phyloP scores from a whole-genome alignment of 1,284 basidiomycete species.

The Inonotus obliquus region DNA sequence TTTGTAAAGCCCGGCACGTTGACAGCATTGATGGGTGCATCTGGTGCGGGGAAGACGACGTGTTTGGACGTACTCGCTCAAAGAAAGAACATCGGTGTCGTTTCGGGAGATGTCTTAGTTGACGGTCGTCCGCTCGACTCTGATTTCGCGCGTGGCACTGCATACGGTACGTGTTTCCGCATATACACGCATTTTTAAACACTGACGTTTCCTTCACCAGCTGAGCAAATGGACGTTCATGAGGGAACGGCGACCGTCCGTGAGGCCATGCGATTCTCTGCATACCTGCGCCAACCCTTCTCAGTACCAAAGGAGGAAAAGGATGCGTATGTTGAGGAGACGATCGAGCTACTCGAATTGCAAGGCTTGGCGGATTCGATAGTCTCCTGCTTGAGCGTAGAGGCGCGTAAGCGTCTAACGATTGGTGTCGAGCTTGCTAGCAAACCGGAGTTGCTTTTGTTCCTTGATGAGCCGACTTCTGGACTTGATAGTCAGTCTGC shows the following conservation, averaged over 20 bases:
- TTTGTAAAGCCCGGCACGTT: slow-evolving; percentile 87
- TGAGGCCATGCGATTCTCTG: slow-evolving; percentile 87
- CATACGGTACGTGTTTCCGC: slow-evolving; percentile 50
- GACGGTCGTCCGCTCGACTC: slow-evolving; percentile 67
- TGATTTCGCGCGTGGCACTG: slow-evolving; percentile 77
- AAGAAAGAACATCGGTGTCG: slow-evolving; percentile 82
- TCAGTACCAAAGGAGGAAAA: slow-evolving; percentile 74
- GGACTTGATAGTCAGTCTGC: slow-evolving; percentile 82
- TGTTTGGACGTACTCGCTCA: slow-evolving; percentile 87
- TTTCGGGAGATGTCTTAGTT: slow-evolving; percentile 77
- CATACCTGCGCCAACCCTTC: slow-evolving; percentile 83
- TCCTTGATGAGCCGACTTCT: slow-evolving; percentile 40
- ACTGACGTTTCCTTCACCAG: slow-evolving; percentile 37
- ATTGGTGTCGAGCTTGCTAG: slow-evolving; percentile 88
- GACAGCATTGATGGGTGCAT: slow-evolving; percentile 76
- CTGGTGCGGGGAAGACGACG: slow-evolving; percentile 79
- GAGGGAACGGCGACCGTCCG: slow-evolving; percentile 84
- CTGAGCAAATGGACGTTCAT: slow-evolving; percentile 87
- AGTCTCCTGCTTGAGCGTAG: slow-evolving; percentile 61
- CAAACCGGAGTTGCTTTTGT: slow-evolving; percentile 74
- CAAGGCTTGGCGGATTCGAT: slow-evolving; percentile 62
- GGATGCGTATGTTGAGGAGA: slow-evolving; percentile 74
- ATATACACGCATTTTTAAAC: slow-evolving; percentile 10
- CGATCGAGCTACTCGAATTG: slow-evolving; percentile 67
- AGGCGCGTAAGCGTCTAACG: slow-evolving; percentile 81